Base-by-base conservation (phyloP, 768 basidiomycete species). In the Hygrophoropsis aurantiaca region DNA sequence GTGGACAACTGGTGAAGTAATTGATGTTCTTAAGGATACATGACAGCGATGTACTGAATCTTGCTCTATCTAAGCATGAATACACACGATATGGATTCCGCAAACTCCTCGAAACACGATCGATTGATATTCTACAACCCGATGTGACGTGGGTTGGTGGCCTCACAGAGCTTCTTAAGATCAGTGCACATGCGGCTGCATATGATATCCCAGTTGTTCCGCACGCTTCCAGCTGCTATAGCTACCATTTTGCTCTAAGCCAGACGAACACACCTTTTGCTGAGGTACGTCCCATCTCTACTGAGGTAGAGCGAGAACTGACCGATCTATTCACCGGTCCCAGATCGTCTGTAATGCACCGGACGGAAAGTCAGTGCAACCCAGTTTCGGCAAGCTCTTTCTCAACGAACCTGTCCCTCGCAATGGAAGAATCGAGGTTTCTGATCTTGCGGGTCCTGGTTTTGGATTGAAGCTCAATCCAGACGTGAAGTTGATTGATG, bases 131-230 rank as follows among this genome's bases (percentile, higher is more conserved):
- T 33, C 47, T 66, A 11, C 62, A 66, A 40, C 62, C 64, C 2
- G 62, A 64, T 39, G 62, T 66, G 15, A 64, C 59, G 51, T 66
- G 64, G 64, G 59, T 56, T 18, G 64, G 64, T 5, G 64, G 64
- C 8, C 52, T 66, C 27, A 66, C 62, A 13, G 64, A 66, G 49
- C 47, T 70, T 1, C 55, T 67, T 40, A 64, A 65, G 49, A 61
- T 68, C 44, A 57, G 56, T 40, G 61, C 66, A 1, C 66, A 69
- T 55, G 72, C 71, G 2, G 62, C 68, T 3, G 73, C 72, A 11
- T 74, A 77, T 54, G 74, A 77, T 53, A 72, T 76, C 38, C 73
- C 73, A 20, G 71, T 76, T 37, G 71, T 75, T 15, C 74, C 74
- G 6, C 74, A 75, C 55, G 75, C 74, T 25, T 70, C 68, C 11